These are phyloP conservation scores for Cutaneotrichosporon curvatum DNA, from an alignment of 1,284 basidiomycete genomes.

Conservation along the genomic window DNA sequence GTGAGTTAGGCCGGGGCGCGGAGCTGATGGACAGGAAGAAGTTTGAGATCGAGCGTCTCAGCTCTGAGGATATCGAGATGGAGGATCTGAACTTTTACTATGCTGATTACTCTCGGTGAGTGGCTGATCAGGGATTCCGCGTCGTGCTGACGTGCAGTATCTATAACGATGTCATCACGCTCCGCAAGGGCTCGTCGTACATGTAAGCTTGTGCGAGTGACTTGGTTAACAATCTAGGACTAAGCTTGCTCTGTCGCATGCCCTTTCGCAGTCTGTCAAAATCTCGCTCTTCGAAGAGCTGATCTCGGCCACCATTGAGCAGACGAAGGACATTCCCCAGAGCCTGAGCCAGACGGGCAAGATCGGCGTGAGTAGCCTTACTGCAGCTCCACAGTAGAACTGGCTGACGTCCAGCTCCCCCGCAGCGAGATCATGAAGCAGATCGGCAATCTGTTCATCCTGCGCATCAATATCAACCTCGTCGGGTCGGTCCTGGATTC, in stretches of 20 bases:
- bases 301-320: slow-evolving; percentile 88
- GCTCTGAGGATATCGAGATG: slow-evolving; percentile 78
- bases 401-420: slow-evolving; percentile 42
- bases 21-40: slow-evolving; percentile 57
- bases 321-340: slow-evolving; percentile 93
- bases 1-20: slow-evolving; percentile 50
- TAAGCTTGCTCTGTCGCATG: slow-evolving; percentile 89
- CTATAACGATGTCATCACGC: slow-evolving; percentile 96
- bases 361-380: slow-evolving; percentile 59
- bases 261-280: slow-evolving; percentile 91
- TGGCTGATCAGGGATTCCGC: too few relatives aligned
- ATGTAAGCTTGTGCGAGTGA: slow-evolving; percentile 61
- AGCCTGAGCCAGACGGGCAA: slow-evolving; percentile 89
- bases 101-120: slow-evolving; percentile 86
- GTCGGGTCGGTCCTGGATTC: slow-evolving; percentile 93
- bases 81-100: slow-evolving; percentile 97
- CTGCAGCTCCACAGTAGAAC: too few relatives aligned
- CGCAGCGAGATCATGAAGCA: slow-evolving; percentile 88
- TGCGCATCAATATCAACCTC: slow-evolving; percentile 90
- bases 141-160: slow-evolving; percentile 55
- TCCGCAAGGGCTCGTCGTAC: slow-evolving; percentile 88
- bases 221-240: slow-evolving; percentile 56
- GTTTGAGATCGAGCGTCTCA: slow-evolving; percentile 85
- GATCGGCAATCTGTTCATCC: slow-evolving; percentile 87
- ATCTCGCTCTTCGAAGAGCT: slow-evolving; percentile 92